A percentile compares a stretch with the other conserved stretches of the same genome.
phyloP scores from a whole-genome alignment of 1,284 basidiomycete species.

The Puccinia triticina region DNA sequence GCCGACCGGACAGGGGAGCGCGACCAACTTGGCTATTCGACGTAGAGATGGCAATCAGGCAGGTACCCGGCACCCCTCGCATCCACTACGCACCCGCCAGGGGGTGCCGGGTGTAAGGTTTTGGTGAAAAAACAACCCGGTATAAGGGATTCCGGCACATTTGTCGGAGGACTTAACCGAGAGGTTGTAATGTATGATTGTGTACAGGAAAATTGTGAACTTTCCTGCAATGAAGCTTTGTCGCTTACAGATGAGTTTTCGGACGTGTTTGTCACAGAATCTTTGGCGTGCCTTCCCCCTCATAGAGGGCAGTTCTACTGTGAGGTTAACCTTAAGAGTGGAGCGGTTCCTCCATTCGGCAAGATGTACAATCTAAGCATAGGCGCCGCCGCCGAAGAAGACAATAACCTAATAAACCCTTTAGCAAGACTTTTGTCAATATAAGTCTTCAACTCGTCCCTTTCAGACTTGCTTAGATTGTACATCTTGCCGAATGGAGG shows the following conservation, averaged over 20 bases:
- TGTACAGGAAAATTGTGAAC: not conserved
- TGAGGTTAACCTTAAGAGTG: not conserved
- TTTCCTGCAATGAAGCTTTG: too few relatives aligned
- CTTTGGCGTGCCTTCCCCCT: not conserved
- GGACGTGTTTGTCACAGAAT: not conserved
- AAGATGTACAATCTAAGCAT: not conserved
- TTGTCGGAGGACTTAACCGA: not conserved
- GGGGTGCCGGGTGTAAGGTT: too few relatives aligned
- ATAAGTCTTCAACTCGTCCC: too few relatives aligned
- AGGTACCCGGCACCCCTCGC: too few relatives aligned
- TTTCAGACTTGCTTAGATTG: not conserved
- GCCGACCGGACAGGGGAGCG: too few relatives aligned
- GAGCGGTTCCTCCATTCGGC: not conserved
- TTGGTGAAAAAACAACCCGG: too few relatives aligned
- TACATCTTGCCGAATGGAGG: conserved; percentile 22
- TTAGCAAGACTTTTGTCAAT: too few relatives aligned
- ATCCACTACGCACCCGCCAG: too few relatives aligned
- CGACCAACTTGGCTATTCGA: too few relatives aligned
- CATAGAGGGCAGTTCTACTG: too few relatives aligned
- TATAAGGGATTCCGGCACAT: not conserved
- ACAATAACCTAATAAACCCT: too few relatives aligned
- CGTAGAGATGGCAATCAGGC: too few relatives aligned
- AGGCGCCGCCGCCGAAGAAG: not conserved
- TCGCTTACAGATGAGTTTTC: not conserved
- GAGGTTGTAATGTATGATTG: not conserved